Conservation (phyloP, 768 basidiomycete species). For the Lentinula boryana region DNA sequence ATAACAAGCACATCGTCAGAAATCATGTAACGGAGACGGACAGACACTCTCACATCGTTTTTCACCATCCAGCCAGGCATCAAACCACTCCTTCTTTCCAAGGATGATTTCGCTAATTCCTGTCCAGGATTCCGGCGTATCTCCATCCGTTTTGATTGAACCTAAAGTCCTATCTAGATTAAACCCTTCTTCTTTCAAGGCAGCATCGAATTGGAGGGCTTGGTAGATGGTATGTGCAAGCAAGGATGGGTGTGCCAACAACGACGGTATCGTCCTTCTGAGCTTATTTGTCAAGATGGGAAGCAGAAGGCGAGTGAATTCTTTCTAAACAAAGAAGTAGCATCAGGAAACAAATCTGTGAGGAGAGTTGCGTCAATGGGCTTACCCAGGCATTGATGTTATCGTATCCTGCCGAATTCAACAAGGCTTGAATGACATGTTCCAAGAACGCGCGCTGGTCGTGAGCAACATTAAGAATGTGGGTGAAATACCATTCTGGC, state of each 20-base stretch:
- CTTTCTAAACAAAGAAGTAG: slow-evolving; percentile 44
- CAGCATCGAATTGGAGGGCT: slow-evolving; percentile 80
- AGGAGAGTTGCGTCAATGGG: not conserved
- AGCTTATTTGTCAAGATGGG: slow-evolving; percentile 77
- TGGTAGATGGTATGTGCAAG: slow-evolving; percentile 97
- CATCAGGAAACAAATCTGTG: not conserved
- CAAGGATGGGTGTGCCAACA: slow-evolving; percentile 75
- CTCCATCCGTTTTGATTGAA: slow-evolving; percentile 21
- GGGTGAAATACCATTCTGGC: slow-evolving; percentile 98
- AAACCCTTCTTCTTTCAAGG: slow-evolving; percentile 72
- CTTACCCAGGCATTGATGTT: slow-evolving; percentile 74
- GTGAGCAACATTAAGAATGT: slow-evolving; percentile 80
- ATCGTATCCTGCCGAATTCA: slow-evolving; percentile 57
- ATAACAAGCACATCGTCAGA: not conserved
- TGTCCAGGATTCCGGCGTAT: slow-evolving; percentile 43
- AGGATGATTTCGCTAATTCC: slow-evolving; percentile 82
- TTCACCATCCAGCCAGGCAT: slow-evolving; percentile 86
- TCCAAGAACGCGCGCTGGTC: slow-evolving; percentile 84
- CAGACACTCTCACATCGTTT: slow-evolving; percentile 63
- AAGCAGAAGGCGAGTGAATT: slow-evolving; percentile 76
- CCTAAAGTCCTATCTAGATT: slow-evolving; percentile 39
- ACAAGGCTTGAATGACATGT: slow-evolving; percentile 60
- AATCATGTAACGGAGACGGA: slow-evolving; percentile 3
- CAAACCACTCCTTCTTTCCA: slow-evolving; percentile 83
- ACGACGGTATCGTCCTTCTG: slow-evolving; percentile 59